Base-by-base conservation (phyloP, 306 rosid species). In the Malus orientalis region DNA sequence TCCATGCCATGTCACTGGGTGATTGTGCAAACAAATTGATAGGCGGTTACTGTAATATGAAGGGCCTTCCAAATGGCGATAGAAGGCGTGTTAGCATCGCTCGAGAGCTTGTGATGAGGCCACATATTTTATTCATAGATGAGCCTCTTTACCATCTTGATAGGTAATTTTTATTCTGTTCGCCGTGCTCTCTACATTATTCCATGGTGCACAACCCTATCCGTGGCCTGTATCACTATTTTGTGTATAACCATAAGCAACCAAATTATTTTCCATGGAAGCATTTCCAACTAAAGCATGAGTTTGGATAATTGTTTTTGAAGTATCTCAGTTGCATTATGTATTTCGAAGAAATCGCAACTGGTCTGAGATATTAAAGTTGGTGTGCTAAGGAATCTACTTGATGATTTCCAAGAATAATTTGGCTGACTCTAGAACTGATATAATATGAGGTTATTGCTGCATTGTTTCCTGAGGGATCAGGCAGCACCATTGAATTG, bases 31-130 rank as follows among this genome's bases (percentile, higher is more conserved):
- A 96, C 88, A 96, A 91, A 83, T 90, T 96, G 79, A 92, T 96
- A 65, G 98, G 99, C 42, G 99, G 98, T 1, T 97, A 92, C 76
- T 96, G 99, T 79, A 87, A 84, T 80, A 96, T 96, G 98, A 96
- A 96, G 82, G 99, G 99, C 59, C 98, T 96, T 81, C 96, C 91
- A 74, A 87, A 88, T 22, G 99, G 99, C 27, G 99, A 96, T 79
- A 89, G 93, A 88, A 85, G 98, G 77, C 98, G 97, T 73, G 84
- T 96, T 83, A 78, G 96, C 83, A 92, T 96, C 70, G 99, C 99
- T n/a, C 84, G 96, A 82, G 99, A 96, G 83, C 98, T 96, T 79
- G 97, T 96, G 68, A 92, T 89, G 97, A 93, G 98, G 83, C 99
- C 99, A 0, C 99, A 87, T 47, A 80, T 92, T 81, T 88, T 96